Evolutionary conservation across 371 early-diverging fungal species (phyloP), one percentile per base, ranked within the genome.

Genomic region (Ordospora colligata): DNA sequence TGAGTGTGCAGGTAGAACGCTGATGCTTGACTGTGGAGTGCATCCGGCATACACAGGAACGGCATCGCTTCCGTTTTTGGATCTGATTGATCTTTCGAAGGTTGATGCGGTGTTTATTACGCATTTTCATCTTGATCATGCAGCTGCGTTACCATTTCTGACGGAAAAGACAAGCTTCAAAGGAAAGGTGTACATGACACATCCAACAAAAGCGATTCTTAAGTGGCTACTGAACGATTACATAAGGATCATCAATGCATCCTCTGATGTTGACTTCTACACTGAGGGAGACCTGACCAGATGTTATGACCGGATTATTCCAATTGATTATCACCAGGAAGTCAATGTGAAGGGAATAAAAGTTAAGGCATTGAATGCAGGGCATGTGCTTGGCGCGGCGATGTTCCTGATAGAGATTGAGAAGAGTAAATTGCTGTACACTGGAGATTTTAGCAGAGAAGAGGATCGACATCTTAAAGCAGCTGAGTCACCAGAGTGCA

Each of bases 131-230:
- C 88, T 97, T 68, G 99, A 99, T 83, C 99, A 99, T 84, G 95
- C 96, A n/a, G 99, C 95, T 14, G 92, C 93, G 2, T 88, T 99
- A 1, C 99, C 99, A 47, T 97, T 95, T 82, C 89, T 97, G 69
- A 91, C 95, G 86, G 95, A 97, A 84, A 80, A 93, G 90, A 99
- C 97, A 23, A 87, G 88, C 0, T 99, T 97, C 84, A 89, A 90
- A 73, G 98, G 99, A n/a, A 90, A 94, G 63, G 93, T 96, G 0
- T 98, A 92, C 81, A 98, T 98, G 99, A 99, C 99, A 7, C 96
- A 97, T 86, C 97, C 99, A 6, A 99, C 99, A 19, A 93, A 94
- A 82, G 95, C 96, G 32, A 96, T 99, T 75, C 95, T 93, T 86
- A 90, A 91, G 75, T 99, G 96, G 96, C 86, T 99, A 45, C 84